Conservation (phyloP, 2,329 filamentous ascomycete genomes). For the Pseudogymnoascus sp. region DNA sequence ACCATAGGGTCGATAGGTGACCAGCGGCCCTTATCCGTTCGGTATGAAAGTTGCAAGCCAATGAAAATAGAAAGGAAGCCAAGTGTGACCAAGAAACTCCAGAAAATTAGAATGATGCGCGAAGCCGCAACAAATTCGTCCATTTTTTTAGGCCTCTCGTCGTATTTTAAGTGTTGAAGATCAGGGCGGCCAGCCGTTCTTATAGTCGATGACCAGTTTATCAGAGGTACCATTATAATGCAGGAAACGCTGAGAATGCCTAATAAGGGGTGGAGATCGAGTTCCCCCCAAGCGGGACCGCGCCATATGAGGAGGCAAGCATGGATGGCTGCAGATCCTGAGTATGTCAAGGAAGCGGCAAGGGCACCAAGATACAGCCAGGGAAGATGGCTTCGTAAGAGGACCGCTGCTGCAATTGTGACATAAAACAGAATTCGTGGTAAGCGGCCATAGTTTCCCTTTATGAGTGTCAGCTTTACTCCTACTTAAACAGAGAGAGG, state of each 20-base stretch:
- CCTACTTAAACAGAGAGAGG: neutral
- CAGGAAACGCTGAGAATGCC: neutral
- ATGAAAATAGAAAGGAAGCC: neutral
- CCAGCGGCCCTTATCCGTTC: neutral
- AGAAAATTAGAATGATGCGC: neutral
- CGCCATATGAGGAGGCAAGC: conserved; percentile 6
- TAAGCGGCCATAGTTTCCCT: neutral
- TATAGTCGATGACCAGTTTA: neutral
- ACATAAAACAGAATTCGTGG: neutral
- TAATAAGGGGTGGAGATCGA: neutral
- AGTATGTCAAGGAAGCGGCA: neutral
- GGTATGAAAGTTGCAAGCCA: neutral
- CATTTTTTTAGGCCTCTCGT: neutral
- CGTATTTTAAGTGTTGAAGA: neutral
- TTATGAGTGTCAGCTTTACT: neutral
- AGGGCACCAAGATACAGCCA: neutral
- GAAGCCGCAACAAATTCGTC: neutral
- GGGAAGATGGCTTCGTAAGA: neutral
- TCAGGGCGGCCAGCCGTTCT: neutral
- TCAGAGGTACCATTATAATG: neutral
- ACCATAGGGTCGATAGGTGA: neutral
- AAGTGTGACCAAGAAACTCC: neutral
- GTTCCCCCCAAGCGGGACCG: neutral
- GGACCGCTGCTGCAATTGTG: neutral
- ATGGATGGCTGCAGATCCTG: neutral